These are phyloP conservation scores for Camillea tinctor DNA, from an alignment of 2,329 filamentous ascomycete species.

Conservation along the genomic window DNA sequence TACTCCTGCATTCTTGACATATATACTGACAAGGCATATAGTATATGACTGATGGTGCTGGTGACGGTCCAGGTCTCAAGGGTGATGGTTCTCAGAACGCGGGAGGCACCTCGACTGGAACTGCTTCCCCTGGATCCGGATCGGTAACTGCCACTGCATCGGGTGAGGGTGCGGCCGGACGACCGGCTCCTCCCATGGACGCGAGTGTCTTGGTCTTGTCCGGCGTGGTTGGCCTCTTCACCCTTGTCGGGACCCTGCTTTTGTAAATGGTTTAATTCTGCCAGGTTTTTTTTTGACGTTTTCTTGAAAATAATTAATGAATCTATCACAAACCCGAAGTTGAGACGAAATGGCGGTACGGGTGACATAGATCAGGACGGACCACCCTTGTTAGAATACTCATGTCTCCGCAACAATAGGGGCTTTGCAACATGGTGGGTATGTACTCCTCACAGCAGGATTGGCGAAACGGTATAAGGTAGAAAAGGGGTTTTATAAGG, in stretches of 20 bases:
- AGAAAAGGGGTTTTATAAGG: background rate
- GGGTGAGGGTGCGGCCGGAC: conserved; percentile 36
- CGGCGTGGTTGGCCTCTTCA: conserved; percentile 35
- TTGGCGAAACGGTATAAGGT: background rate
- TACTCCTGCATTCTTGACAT: background rate
- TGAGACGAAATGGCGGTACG: conserved; percentile 8
- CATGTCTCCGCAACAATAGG: background rate
- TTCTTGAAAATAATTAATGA: conserved; percentile 1
- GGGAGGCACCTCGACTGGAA: conserved; percentile 45
- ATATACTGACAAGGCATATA: conserved; percentile 23
- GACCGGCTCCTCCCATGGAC: conserved; percentile 35
- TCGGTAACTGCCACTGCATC: conserved; percentile 36
- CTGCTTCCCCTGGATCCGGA: conserved; percentile 39
- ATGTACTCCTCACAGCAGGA: background rate
- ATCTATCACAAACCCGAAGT: background rate
- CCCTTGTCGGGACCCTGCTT: conserved; percentile 39
- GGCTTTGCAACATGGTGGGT: background rate
- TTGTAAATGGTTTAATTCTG: conserved; percentile 29
- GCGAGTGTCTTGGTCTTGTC: conserved; percentile 37
- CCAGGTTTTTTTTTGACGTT: background rate
- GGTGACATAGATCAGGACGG: conserved; percentile 3
- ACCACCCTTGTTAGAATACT: background rate
- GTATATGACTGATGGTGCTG: conserved; percentile 55
- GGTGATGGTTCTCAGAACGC: conserved; percentile 55
- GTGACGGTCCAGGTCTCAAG: conserved; percentile 51